Conservation (phyloP, 768 basidiomycete genomes). For the Psilocybe cyanescens region DNA sequence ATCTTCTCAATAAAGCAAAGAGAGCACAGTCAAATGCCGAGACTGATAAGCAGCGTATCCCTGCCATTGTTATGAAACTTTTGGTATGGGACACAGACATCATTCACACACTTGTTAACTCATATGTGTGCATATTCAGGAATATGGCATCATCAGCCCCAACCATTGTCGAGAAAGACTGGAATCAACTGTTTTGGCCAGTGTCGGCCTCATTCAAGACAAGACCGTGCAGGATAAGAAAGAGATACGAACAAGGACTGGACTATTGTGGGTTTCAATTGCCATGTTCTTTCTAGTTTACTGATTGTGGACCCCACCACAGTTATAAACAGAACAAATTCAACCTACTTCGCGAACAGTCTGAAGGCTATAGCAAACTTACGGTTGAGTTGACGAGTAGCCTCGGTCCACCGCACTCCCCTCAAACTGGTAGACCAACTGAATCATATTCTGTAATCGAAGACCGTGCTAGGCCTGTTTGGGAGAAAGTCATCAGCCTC, state of each 20-base stretch:
- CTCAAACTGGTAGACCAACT: constrained; percentile 63
- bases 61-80: constrained; percentile 60
- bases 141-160: constrained; percentile 56
- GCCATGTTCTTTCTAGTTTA: neutral
- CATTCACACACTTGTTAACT: constrained; percentile 1
- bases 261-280: constrained; percentile 67
- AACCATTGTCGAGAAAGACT: constrained; percentile 75
- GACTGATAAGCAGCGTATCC: constrained; percentile 64
- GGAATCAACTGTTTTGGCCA: constrained; percentile 65
- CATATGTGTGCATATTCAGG: constrained; percentile 41
- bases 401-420: constrained; percentile 75
- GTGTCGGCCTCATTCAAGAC: constrained; percentile 71
- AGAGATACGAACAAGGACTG: constrained; percentile 80
- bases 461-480: constrained; percentile 68
- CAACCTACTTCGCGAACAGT: constrained; percentile 95
- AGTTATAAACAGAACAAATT: constrained; percentile 99
- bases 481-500: constrained; percentile 85
- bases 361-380: constrained; percentile 96
- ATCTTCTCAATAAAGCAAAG: constrained; percentile 38
- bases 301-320: constrained; percentile 9
- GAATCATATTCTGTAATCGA: constrained; percentile 63
- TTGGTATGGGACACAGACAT: constrained; percentile 46
- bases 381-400: constrained; percentile 80
- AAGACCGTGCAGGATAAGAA: constrained; percentile 72
- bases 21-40: constrained; percentile 58